Evolutionary conservation across 164 flowering plant species (phyloP), one percentile per base, ranked within the genome.

Genomic region (Vitis amurensis): DNA sequence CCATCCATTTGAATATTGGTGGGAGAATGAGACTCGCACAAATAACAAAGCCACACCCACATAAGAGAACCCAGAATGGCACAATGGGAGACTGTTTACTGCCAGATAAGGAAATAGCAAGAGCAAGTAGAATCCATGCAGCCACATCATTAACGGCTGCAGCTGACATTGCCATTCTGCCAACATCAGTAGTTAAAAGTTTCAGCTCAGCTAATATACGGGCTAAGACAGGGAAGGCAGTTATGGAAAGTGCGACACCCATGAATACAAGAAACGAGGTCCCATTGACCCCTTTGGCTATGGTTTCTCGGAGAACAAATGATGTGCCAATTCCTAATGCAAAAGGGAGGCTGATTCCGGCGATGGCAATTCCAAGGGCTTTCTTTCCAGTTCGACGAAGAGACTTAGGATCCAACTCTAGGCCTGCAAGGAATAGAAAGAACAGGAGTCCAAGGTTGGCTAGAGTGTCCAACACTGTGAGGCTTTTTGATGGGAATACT

Each of bases 241-340:
- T 91, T 27, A 91, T 90, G 30, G 94, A 91, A 49, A 91, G 84
- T 30, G 97, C 90, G 8, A 90, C 97, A 6, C 94, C 97, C 93
- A 87, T 90, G 87, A 89, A 91, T 13, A 91, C 82, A 1, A 89
- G 80, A 63, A 89, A 91, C 14, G 94, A 68, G 2, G 79, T 37
- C 0, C 63, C 68, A n/a, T 72, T 50, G 11, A 82, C 90, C 13
- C 79, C 90, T 69, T 84, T 81, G 31, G 87, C 67, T n/a, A 92
- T 82, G 13, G 93, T 89, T 56, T 30, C 71, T 4, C 76, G 65
- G n/a, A 92, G 87, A 29, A 78, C 73, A 47, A 85, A 81, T 2
- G 97, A 90, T 4, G 87, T 37, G 19, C 89, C 92, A 12, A 89
- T 83, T 17, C 97, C 97, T 44, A 89, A 59, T 2, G 69, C 79